Percentiles rank a stretch among this genome's conserved stretches.
phyloP scores from a whole-genome alignment of 306 rosid species.

The Quercus rubra region DNA sequence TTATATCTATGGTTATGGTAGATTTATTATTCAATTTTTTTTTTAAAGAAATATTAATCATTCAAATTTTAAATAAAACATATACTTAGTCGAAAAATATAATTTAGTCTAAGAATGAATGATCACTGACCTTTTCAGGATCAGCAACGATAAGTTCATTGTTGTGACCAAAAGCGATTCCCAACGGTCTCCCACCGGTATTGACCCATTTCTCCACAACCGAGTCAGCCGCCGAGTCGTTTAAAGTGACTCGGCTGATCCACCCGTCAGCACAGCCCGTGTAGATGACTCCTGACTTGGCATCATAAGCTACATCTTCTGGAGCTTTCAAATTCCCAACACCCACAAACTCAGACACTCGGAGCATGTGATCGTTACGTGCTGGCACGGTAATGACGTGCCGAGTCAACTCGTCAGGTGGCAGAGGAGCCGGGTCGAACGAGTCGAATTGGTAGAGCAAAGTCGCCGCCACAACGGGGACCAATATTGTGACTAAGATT shows the following conservation, averaged over 20 bases:
- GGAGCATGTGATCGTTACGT: constrained; percentile 24
- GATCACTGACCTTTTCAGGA: constrained; percentile 29
- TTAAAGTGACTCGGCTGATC: constrained; percentile 56
- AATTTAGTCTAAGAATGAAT: neutral
- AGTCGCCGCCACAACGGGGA: constrained; percentile 20
- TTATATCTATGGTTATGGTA: too few species aligned
- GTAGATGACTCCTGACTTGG: constrained; percentile 40
- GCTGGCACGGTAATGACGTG: constrained; percentile 9
- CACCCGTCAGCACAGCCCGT: constrained; percentile 74
- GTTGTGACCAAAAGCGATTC: constrained; percentile 33
- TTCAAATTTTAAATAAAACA: too few species aligned
- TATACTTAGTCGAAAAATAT: too few species aligned
- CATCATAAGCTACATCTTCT: constrained; percentile 52
- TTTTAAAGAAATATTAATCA: too few species aligned
- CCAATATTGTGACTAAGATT: constrained; percentile 1
- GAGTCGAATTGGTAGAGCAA: constrained; percentile 37
- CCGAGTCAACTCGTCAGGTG: constrained; percentile 26
- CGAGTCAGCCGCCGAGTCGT: constrained; percentile 39
- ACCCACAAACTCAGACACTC: constrained; percentile 37
- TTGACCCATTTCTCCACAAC: constrained; percentile 55
- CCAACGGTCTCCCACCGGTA: constrained; percentile 83
- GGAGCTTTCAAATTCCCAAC: constrained; percentile 34
- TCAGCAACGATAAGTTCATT: constrained; percentile 48
- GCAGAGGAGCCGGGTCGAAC: constrained; percentile 38
- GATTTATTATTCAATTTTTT: too few species aligned